Conservation (phyloP, 495 filamentous ascomycete species). For the Podospora fimiseda region DNA sequence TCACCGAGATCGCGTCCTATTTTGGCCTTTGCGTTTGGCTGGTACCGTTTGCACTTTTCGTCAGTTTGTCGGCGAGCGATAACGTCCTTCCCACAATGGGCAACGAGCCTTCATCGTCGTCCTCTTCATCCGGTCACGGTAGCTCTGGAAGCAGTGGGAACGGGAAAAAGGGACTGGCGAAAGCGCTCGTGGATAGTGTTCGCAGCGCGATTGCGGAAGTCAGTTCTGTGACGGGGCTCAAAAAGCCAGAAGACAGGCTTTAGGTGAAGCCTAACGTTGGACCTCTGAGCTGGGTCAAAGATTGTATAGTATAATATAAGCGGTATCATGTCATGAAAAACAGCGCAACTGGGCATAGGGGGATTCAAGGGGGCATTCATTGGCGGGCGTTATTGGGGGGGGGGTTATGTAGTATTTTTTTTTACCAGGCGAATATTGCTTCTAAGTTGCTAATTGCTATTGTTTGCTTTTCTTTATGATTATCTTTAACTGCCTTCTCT, state of each 20-base stretch:
- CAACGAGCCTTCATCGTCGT: slow-evolving; percentile 34
- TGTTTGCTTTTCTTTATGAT: no score
- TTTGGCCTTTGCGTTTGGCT: slow-evolving; percentile 97
- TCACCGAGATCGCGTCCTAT: slow-evolving; percentile 92
- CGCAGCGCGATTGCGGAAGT: slow-evolving; percentile 67
- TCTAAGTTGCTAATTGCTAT: no score
- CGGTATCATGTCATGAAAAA: no score
- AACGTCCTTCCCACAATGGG: slow-evolving; percentile 87
- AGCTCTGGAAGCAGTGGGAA: slow-evolving; percentile 44
- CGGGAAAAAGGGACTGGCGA: slow-evolving; percentile 78
- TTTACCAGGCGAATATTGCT: no score
- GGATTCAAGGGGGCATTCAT: no score
- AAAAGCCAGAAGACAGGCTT: slow-evolving; percentile 38
- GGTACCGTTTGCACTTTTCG: slow-evolving; percentile 91
- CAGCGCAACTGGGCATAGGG: no score
- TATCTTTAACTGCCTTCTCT: no score
- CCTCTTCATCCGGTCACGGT: slow-evolving; percentile 21
- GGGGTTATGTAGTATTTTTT: no score
- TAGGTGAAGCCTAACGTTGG: no score
- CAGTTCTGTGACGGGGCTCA: slow-evolving; percentile 62
- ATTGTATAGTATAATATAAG: no score
- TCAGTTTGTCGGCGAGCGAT: slow-evolving; percentile 84
- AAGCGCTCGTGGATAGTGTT: slow-evolving; percentile 75
- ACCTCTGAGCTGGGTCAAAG: no score
- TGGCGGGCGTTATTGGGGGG: no score